Conservation (phyloP, 495 filamentous ascomycete genomes). For the Hypoxylon lenormandii region DNA sequence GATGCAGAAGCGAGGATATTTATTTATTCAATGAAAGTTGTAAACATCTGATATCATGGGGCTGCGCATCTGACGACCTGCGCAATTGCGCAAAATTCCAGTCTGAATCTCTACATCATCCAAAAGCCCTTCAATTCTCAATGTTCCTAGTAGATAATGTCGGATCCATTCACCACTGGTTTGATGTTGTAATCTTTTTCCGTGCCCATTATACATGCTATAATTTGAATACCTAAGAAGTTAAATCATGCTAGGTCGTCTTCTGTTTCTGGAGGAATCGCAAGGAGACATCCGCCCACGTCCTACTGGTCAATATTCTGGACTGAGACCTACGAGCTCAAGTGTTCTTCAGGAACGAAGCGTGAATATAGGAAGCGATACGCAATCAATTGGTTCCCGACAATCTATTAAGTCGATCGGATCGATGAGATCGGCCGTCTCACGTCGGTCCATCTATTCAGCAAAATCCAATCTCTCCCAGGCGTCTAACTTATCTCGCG, state of each 20-base stretch:
- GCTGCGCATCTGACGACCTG: neutral
- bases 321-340: no score
- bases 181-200: no score
- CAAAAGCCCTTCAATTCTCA: neutral
- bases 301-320: no score
- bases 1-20: no score
- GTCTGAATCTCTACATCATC: neutral
- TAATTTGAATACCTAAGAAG: no score
- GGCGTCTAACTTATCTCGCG: no score
- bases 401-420: neutral
- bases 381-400: neutral
- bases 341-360: neutral
- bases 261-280: no score
- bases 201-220: no score
- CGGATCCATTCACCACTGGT: no score
- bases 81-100: slow-evolving; percentile 4
- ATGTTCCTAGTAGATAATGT: neutral
- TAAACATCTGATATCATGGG: neutral
- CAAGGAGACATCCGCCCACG: no score
- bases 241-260: no score
- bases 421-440: neutral
- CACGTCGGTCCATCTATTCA: neutral
- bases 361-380: neutral
- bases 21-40: no score
- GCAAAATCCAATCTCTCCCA: neutral